Percentiles rank a stretch among this genome's conserved stretches.
phyloP scores from a whole-genome alignment of 257 asterid species.

The Thymus quinquecostatus region DNA sequence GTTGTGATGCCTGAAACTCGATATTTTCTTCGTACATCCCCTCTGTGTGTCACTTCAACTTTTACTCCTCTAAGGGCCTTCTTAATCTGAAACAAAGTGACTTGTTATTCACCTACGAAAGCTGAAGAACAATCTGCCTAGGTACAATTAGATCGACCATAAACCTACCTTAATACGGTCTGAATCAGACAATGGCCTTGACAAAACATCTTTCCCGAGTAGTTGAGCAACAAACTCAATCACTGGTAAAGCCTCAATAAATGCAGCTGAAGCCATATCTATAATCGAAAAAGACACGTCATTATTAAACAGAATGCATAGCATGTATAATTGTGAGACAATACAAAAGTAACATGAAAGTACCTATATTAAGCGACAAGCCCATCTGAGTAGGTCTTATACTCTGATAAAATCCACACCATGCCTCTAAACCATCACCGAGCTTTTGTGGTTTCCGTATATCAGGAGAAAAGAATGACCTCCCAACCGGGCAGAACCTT shows the following conservation, averaged over 20 bases:
- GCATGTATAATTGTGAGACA: neutral
- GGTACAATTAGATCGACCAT: neutral
- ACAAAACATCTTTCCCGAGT: slow-evolving; percentile 82
- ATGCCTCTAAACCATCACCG: slow-evolving; percentile 97
- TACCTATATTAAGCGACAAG: slow-evolving; percentile 92
- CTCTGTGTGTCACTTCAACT: slow-evolving; percentile 98
- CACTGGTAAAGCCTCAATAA: slow-evolving; percentile 96
- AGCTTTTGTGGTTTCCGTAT: slow-evolving; percentile 86
- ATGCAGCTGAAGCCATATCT: slow-evolving; percentile 99
- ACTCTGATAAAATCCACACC: slow-evolving; percentile 99
- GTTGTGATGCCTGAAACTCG: slow-evolving; percentile 93
- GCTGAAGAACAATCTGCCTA: slow-evolving; percentile 8
- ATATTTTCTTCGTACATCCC: slow-evolving; percentile 89
- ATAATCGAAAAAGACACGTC: slow-evolving; percentile 18
- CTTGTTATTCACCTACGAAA: neutral
- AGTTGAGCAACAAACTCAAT: slow-evolving; percentile 90
- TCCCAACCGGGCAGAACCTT: slow-evolving; percentile 92
- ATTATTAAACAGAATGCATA: neutral
- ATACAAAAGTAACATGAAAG: neutral
- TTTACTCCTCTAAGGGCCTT: slow-evolving; percentile 97
- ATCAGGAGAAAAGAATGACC: slow-evolving; percentile 91
- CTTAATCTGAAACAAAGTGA: slow-evolving; percentile 65
- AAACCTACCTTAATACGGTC: slow-evolving; percentile 80
- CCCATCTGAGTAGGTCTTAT: slow-evolving; percentile 99
- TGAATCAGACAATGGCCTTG: slow-evolving; percentile 88